Conservation (phyloP, 169 alveolate species). For the Pseudocohnilembus persalinus region DNA sequence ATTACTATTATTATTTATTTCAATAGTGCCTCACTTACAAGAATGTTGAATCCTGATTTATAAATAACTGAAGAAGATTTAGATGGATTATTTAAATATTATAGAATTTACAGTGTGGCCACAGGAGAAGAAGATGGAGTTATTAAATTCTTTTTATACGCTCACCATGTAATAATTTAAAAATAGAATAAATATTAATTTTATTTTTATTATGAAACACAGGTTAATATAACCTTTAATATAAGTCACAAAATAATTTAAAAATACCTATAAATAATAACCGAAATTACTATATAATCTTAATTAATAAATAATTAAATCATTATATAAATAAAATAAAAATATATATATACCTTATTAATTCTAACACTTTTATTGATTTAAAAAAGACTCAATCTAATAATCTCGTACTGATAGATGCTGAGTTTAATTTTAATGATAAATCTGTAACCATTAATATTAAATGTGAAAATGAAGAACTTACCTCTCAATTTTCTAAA, state of each 20-base stretch:
- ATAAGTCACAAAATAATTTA: no score
- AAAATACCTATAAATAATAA: no score
- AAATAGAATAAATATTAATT: not conserved
- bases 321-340: no score
- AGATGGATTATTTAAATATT: constrained; percentile 11
- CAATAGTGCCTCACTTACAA: constrained; percentile 1
- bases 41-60: not conserved
- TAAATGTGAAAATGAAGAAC: constrained; percentile 40
- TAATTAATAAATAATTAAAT: no score
- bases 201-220: not conserved
- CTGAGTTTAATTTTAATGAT: constrained; percentile 28
- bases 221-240: no score
- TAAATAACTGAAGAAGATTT: constrained; percentile 4
- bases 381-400: constrained; percentile 5
- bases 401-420: constrained; percentile 29
- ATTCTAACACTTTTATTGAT: no score
- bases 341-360: no score
- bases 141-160: constrained; percentile 34
- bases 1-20: not conserved
- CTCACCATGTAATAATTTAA: constrained; percentile 18
- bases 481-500: constrained; percentile 32
- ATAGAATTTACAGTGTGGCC: constrained; percentile 28
- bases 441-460: constrained; percentile 17
- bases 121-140: constrained; percentile 22
- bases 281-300: no score